A percentile compares a stretch with the other conserved stretches of the same genome.
Conservation (phyloP, 2,329 filamentous ascomycete genomes). For the Aspergillus ustus region DNA sequence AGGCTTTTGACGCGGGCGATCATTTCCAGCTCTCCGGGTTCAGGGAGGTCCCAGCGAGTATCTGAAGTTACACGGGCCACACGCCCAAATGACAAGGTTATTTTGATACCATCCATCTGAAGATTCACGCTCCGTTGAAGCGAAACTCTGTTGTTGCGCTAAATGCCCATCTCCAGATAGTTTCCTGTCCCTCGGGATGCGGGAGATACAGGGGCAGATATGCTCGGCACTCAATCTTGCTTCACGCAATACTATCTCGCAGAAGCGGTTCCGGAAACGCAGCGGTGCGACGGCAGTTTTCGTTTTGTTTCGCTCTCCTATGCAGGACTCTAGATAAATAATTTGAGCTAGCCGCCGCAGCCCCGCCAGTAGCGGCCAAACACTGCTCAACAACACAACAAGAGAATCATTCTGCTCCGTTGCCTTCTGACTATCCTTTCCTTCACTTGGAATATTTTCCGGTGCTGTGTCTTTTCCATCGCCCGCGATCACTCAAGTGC, state of each 20-base stretch:
- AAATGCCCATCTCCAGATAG: slow-evolving; percentile 4
- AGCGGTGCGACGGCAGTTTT: neutral
- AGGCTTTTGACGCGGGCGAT: neutral
- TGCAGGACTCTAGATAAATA: neutral
- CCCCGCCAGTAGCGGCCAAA: neutral
- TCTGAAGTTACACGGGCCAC: slow-evolving; percentile 7
- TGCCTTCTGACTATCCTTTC: neutral
- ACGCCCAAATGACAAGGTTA: neutral
- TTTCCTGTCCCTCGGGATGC: slow-evolving; percentile 7
- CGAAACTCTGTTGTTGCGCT: slow-evolving; percentile 12
- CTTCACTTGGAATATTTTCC: neutral
- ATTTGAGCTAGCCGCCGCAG: neutral
- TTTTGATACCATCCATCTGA: neutral
- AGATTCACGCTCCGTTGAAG: neutral
- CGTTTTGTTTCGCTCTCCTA: neutral
- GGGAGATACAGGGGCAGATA: neutral
- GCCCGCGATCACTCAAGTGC: neutral
- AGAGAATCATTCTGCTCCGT: neutral
- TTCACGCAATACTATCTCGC: neutral
- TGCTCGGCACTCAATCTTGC: neutral
- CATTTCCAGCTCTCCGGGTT: neutral
- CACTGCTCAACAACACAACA: neutral
- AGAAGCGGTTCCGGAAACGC: neutral
- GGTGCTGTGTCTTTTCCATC: neutral
- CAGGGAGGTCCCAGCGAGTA: neutral